Percentiles rank a stretch among this genome's conserved stretches.
These are phyloP conservation scores for Aspergillus neoniger DNA, from an alignment of 2,329 filamentous ascomycete species.

Conservation along the genomic window DNA sequence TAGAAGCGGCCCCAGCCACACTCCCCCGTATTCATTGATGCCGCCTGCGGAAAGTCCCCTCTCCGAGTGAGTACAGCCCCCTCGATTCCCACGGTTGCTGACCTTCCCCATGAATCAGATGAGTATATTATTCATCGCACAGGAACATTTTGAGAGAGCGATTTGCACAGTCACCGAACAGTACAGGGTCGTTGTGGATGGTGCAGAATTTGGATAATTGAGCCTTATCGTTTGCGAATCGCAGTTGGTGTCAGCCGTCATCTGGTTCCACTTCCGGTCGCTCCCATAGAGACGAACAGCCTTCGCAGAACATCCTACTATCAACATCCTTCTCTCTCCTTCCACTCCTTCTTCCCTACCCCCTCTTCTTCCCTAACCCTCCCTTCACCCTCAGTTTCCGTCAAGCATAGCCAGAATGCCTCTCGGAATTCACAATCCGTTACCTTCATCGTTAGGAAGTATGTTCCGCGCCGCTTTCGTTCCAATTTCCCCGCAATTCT, in stretches of 20 bases:
- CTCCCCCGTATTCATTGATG: not conserved
- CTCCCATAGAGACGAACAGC: conserved; percentile 23
- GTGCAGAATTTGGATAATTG: not conserved
- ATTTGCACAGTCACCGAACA: not conserved
- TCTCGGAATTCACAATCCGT: conserved; percentile 50
- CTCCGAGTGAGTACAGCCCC: not conserved
- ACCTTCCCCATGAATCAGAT: not conserved
- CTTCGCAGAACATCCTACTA: conserved; percentile 16
- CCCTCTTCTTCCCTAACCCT: not conserved
- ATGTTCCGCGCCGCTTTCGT: conserved; percentile 29
- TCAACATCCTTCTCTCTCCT: conserved; percentile 18
- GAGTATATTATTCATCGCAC: conserved; percentile 1
- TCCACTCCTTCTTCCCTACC: not conserved
- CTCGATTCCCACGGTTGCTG: not conserved
- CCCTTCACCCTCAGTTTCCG: conserved; percentile 10
- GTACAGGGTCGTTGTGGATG: not conserved
- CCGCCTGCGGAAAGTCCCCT: not conserved
- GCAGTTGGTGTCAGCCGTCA: conserved; percentile 20
- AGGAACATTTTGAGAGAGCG: not conserved
- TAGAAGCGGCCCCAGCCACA: not conserved
- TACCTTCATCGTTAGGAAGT: conserved; percentile 53
- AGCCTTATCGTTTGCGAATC: conserved; percentile 11
- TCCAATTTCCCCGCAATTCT: conserved; percentile 36
- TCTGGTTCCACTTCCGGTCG: conserved; percentile 30
- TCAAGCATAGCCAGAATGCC: conserved; percentile 38